Base-by-base conservation (phyloP, 768 basidiomycete species). In the Guyanaporus albipodus region DNA sequence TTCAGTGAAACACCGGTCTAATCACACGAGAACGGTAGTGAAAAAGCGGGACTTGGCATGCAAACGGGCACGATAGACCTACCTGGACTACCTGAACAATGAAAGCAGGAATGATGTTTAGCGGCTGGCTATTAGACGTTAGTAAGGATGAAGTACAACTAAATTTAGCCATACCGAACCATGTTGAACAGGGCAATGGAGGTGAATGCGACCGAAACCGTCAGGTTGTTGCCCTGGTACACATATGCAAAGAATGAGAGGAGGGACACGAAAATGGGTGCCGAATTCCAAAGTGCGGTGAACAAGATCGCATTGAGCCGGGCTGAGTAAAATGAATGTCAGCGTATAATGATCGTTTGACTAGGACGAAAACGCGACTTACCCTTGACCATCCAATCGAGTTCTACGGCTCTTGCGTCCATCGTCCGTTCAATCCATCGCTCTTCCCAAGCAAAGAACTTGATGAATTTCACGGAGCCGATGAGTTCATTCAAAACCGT, bases 161-260 rank as follows among this genome's bases (percentile, higher is more conserved):
- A 33, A 49, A 27, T 3, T 45, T 28, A 7, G 1, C 17, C 52
- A 50, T 69, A 82, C 76, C 81, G 76, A 57, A 96, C 74, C 92
- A 96, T 92, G 37, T 74, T 74, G 66, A 95, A 95, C 34, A 95
- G 64, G 0, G 90, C 79, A 28, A 96, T 86, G 0, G 91, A 73
- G 78, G 93, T 95, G 61, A 95, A 95, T 0, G 94, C 93, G 15
- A 81, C 75, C 8, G 85, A 74, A 39, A 93, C 74, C 0, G 89
- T 86, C 38, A 98, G 63, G 60, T 87, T 70, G 37, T 90, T 77
- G 1, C 87, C 86, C 53, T 76, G 79, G 52, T 80, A 67, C 22
- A 93, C 80, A 50, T 80, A 91, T 17, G 73, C 74, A 57, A 80
- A 73, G 75, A 95, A 95, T 2, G 87, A 82, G 14, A 87, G 75